phyloP scores from a whole-genome alignment of 306 rosid species.

The Myrica gale region DNA sequence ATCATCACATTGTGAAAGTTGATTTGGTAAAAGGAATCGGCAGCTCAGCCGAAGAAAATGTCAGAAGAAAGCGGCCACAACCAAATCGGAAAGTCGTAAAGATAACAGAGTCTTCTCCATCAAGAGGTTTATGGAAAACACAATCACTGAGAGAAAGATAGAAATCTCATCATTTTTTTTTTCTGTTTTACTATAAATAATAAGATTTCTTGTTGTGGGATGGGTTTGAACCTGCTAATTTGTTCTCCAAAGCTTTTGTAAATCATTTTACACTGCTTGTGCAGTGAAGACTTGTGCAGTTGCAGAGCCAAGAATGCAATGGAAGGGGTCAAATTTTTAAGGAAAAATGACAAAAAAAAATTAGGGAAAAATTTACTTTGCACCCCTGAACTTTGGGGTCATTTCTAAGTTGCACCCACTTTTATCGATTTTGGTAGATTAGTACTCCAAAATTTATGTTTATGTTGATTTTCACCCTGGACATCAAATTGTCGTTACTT shows the following conservation, averaged over 20 bases:
- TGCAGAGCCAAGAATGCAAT: no score
- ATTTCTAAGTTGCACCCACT: no score
- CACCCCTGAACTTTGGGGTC: no score
- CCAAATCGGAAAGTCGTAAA: constrained; percentile 50
- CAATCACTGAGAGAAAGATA: constrained; percentile 26
- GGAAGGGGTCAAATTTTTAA: no score
- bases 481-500: no score
- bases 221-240: neutral
- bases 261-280: neutral
- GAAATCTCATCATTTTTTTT: neutral
- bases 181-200: constrained; percentile 5
- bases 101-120: constrained; percentile 48
- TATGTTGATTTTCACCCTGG: no score
- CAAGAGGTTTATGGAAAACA: constrained; percentile 65
- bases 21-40: constrained; percentile 47
- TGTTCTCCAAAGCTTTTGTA: constrained; percentile 17
- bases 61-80: constrained; percentile 31
- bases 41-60: constrained; percentile 31
- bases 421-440: no score
- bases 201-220: constrained; percentile 8
- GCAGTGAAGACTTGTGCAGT: no score
- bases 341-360: no score
- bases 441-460: no score
- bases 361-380: no score
- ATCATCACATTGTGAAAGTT: constrained; percentile 94